Conservation (phyloP, 176 grass and related monocot genomes). For the Pharus latifolius region DNA sequence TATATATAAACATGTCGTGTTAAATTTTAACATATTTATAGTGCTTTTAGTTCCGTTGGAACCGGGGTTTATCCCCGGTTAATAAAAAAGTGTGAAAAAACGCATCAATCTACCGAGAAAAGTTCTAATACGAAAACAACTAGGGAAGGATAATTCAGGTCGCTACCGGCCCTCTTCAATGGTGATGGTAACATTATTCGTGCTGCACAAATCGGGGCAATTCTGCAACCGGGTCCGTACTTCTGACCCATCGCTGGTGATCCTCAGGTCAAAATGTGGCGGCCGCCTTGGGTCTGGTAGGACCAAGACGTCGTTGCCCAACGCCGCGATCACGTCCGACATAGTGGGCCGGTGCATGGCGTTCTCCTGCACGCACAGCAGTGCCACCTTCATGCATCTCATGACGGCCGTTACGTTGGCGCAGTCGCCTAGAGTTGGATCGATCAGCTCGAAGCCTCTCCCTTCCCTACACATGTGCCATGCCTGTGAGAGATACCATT, state of each 20-base stretch:
- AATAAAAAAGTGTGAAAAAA: no score
- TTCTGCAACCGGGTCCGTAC: no score
- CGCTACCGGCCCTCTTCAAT: no score
- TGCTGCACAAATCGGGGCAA: no score
- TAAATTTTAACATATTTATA: no score
- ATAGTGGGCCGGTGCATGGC: constrained; percentile 1
- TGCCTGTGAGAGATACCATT: background rate
- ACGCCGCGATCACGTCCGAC: background rate
- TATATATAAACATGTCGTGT: no score
- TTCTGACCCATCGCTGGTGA: background rate
- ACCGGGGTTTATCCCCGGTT: no score
- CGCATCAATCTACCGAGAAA: no score
- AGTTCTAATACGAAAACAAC: no score
- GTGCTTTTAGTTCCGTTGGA: no score
- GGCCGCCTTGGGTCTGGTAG: background rate
- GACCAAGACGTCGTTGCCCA: background rate
- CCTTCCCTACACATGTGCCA: background rate
- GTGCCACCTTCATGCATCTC: constrained; percentile 6
- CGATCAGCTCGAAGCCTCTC: background rate
- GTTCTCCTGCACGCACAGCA: constrained; percentile 10
- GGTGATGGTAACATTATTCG: background rate
- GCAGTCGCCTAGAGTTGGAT: background rate
- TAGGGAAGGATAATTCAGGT: no score
- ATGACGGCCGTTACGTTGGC: background rate
- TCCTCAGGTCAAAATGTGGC: background rate